Conservation (phyloP, 1,139 yeast genomes). For the Saccharomyces hybrid region DNA sequence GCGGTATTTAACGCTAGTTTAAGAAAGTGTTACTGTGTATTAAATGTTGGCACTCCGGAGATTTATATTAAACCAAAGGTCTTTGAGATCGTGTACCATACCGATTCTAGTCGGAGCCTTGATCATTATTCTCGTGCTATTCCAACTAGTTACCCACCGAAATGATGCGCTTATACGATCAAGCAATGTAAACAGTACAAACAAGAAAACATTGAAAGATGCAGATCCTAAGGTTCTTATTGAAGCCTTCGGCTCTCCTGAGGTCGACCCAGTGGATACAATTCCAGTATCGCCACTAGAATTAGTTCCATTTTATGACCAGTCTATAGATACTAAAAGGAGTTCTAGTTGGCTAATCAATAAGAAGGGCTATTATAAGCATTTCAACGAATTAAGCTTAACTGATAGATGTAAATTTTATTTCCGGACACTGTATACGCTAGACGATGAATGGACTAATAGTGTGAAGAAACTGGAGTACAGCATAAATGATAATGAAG, state of each 20-base stretch:
- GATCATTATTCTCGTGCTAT: not conserved
- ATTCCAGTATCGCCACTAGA: constrained; percentile 11
- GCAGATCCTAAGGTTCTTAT: not conserved
- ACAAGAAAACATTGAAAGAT: not conserved
- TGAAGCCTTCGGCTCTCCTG: not conserved
- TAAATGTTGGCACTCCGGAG: not conserved
- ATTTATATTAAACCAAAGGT: not conserved
- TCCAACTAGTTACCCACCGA: not conserved
- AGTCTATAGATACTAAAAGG: constrained; percentile 1
- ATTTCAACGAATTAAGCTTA: constrained; percentile 8
- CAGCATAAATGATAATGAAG: constrained; percentile 11
- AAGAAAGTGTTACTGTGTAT: not conserved
- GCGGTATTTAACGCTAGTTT: not conserved
- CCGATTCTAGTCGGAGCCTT: not conserved
- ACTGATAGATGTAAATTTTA: constrained; percentile 12
- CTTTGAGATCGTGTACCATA: not conserved
- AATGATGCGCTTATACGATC: not conserved
- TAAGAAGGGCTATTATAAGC: constrained; percentile 5
- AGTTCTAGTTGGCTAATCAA: constrained; percentile 8
- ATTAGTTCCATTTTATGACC: constrained; percentile 11
- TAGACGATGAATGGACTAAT: constrained; percentile 15
- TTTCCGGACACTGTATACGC: constrained; percentile 13
- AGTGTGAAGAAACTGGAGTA: constrained; percentile 7
- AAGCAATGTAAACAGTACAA: not conserved
- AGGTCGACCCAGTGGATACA: not conserved